Base-by-base conservation (phyloP, 306 rosid species). In the Nissolia schottii region DNA sequence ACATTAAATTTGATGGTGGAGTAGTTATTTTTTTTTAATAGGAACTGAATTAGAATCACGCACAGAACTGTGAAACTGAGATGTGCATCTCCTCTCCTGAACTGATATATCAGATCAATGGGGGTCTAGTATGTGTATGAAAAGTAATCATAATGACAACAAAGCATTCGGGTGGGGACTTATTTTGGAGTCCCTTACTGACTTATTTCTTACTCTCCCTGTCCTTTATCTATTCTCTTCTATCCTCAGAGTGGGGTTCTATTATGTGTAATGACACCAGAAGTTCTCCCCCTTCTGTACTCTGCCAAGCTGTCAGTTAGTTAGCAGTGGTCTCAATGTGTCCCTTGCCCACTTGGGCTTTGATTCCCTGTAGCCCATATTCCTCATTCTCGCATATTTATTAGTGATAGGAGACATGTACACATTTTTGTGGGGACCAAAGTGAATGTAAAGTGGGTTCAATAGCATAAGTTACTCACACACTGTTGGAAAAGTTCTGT, bases 311-410 rank as follows among this genome's bases (percentile, higher is more conserved):
- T 29, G 59, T 48, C 23, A 64, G 79, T 53, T 63, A 7, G 64
- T 20, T 65, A 74, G 45, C 31, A 46, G 41, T 48, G 70, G 62
- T 76, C 43, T 58, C n/a, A 11, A 32, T 12, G 32, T 48, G 40
- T 58, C 77, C 56, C 31, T 41, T 71, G 67, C 53, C 74, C 35
- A n/a, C 55, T 24, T 34, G 61, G 50, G 48, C 66, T 58, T 58
- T 57, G 74, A 16, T 54, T 76, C 22, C 54, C 45, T 41, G 40
- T 25, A 13, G 64, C 31, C 57, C 40, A 38, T n/a, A 37, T 57
- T 60, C 55, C 37, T 59, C 70, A 48, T 59, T 57, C 23, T 7
- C 53, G 57, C 51, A 23, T 51, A 37, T 53, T 59, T 12, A 51
- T 50, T 22, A 51, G 77, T 56, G 67, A 40, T 61, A 51, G n/a